These are phyloP conservation scores for Podospora bellae-mahoneyi DNA, from an alignment of 495 filamentous ascomycete species.

Conservation along the genomic window DNA sequence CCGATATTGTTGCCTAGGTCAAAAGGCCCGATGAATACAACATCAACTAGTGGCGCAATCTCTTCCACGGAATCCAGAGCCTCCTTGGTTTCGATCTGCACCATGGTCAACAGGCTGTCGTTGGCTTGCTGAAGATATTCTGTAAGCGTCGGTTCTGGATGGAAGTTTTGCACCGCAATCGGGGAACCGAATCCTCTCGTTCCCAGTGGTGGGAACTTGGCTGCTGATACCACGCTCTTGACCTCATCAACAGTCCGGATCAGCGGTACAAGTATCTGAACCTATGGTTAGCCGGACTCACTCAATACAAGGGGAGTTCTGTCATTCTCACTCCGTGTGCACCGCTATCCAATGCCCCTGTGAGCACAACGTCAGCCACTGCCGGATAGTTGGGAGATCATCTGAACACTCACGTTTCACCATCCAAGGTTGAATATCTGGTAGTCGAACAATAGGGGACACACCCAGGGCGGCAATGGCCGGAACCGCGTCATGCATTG, in stretches of 20 bases:
- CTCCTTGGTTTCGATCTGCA: conserved; percentile 79
- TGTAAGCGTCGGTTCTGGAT: conserved; percentile 47
- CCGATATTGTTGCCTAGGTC: conserved; percentile 75
- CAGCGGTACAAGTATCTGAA: conserved; percentile 59
- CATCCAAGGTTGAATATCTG: conserved; percentile 66
- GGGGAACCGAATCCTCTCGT: conserved; percentile 65
- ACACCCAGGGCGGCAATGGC: conserved; percentile 64
- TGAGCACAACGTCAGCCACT: conserved; percentile 9
- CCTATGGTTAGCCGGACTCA: conserved; percentile 17
- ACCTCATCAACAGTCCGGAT: conserved; percentile 64
- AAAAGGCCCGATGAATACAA: conserved; percentile 76
- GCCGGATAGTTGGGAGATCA: neutral
- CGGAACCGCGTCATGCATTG: conserved; percentile 81
- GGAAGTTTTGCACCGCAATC: conserved; percentile 62
- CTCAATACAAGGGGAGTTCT: neutral
- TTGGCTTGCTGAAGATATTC: conserved; percentile 77
- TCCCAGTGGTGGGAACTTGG: conserved; percentile 66
- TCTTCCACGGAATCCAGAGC: conserved; percentile 67
- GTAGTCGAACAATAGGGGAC: conserved; percentile 63
- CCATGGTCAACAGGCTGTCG: conserved; percentile 63
- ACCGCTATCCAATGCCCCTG: conserved; percentile 64
- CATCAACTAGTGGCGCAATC: conserved; percentile 71
- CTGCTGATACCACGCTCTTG: conserved; percentile 52
- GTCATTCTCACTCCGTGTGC: conserved; percentile 56
- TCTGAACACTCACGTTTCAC: conserved; percentile 57